Base-by-base conservation (phyloP, 306 rosid genomes). In the Begonia loranthoides region DNA sequence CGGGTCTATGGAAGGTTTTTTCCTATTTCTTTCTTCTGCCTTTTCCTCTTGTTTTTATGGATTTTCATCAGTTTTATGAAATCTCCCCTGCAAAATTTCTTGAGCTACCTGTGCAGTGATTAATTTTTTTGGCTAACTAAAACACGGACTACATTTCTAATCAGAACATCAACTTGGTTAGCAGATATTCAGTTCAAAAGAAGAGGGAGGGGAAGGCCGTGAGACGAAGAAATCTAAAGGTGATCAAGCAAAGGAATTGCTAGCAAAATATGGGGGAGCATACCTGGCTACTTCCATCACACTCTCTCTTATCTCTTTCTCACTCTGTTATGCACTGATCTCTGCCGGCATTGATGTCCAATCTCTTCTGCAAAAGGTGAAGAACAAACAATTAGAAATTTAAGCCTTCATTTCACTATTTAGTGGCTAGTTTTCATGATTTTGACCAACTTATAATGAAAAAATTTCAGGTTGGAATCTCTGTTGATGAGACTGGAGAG, bases 261-360 rank as follows among this genome's bases (percentile, higher is more conserved):
- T 90, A 9, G 81, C 97, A 54, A 85, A 90, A 62, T 90, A 90
- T 65, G 97, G 95, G 51, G 97, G 85, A 58, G 94, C 95, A 14
- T 90, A 85, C 63, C 57, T 90, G 12, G 95, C 83, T 62, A 90
- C 97, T 41, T 90, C 95, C 53, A 90, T 90, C 15, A 62, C 76
- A 48, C 84, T 90, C 43, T 90, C 97, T 46, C 28, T 85, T 66
- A 80, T 85, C 60, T 85, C 97, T 14, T 80, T 90, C 66, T 9
- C 78, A 3, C 71, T 85, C 7, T 85, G 97, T 60, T 90, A 82
- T 49, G 79, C 61, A 12, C 79, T 90, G 19, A 73, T 90, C 51
- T 74, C 60, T 15, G 76, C 83, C 1, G 94, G 95, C 9, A 33
- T 90, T 48, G 97, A 90, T 63, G 92, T 85, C 64, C 92, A 72